Evolutionary conservation across 2,329 filamentous ascomycete genomes (phyloP).

Genomic region (Talaromyces sp.): DNA sequence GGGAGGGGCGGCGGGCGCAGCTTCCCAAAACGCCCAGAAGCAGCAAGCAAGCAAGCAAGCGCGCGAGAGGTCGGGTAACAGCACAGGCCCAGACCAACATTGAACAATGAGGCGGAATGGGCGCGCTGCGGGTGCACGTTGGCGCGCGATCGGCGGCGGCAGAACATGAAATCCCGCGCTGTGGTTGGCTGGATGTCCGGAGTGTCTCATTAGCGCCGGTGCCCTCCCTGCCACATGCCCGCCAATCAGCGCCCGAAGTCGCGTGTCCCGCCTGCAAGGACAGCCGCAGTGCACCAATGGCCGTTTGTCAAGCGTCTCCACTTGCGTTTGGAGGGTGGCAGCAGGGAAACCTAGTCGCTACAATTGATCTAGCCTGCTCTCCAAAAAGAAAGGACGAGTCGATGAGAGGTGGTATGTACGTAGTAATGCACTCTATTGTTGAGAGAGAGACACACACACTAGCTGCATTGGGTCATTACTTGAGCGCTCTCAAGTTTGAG

Average conservation of each 20-base stretch:
- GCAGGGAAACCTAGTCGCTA: neutral
- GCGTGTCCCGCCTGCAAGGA: neutral
- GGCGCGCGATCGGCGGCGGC: constrained; percentile 40
- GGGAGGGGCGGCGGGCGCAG: constrained; percentile 16
- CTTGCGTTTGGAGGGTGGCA: constrained; percentile 1
- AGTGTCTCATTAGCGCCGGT: neutral
- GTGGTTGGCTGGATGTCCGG: constrained; percentile 20
- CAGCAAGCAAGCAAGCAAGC: constrained; percentile 12
- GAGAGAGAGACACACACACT: neutral
- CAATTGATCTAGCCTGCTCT: neutral
- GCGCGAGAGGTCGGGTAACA: constrained; percentile 19
- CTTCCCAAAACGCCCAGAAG: neutral
- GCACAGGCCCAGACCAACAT: constrained; percentile 11
- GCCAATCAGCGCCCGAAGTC: constrained; percentile 4
- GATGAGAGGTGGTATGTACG: neutral
- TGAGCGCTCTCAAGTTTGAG: neutral
- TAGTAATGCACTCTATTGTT: neutral
- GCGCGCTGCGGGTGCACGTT: constrained; percentile 24
- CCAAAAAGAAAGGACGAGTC: neutral
- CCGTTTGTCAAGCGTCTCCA: neutral
- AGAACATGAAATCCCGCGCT: constrained; percentile 15
- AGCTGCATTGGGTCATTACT: neutral
- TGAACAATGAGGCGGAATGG: constrained; percentile 14
- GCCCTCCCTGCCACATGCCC: neutral
- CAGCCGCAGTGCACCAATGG: neutral